Percentiles rank a stretch among this genome's conserved stretches.
phyloP scores from a whole-genome alignment of 352 stramenopile species.

The Achlya hypogyna region DNA sequence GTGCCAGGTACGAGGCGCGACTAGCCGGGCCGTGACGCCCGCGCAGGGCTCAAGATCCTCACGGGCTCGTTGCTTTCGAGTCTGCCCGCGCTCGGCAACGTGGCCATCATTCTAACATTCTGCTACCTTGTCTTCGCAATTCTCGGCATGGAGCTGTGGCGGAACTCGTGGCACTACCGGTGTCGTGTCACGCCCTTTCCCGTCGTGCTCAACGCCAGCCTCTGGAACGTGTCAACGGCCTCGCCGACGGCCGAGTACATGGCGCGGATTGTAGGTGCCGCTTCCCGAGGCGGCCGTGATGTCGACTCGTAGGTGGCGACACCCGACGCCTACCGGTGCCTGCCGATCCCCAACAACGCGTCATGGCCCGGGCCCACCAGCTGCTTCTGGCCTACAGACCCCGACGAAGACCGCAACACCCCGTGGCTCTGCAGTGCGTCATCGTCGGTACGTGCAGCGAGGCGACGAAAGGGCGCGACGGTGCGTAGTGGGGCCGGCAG shows the following conservation, averaged over 20 bases:
- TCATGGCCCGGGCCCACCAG: slow-evolving; percentile 22
- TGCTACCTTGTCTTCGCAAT: slow-evolving; percentile 89
- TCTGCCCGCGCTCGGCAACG: slow-evolving; percentile 76
- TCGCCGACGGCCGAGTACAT: slow-evolving; percentile 30
- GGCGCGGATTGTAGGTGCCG: slow-evolving; percentile 48
- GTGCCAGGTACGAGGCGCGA: slow-evolving; percentile 15
- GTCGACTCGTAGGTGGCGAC: slow-evolving; percentile 34
- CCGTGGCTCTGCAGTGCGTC: slow-evolving; percentile 26
- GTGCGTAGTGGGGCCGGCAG: slow-evolving; percentile 31
- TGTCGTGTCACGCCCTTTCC: slow-evolving; percentile 78
- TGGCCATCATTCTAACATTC: slow-evolving; percentile 82
- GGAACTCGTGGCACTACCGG: slow-evolving; percentile 59
- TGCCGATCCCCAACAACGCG: not conserved
- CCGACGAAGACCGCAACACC: slow-evolving; percentile 26
- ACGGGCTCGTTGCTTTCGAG: slow-evolving; percentile 77
- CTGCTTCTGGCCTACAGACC: slow-evolving; percentile 63
- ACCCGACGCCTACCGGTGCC: not conserved
- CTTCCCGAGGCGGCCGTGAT: slow-evolving; percentile 35
- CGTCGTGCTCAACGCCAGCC: slow-evolving; percentile 36
- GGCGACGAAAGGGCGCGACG: slow-evolving; percentile 24
- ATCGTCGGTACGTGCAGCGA: slow-evolving; percentile 20
- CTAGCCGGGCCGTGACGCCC: too few species aligned
- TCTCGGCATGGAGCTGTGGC: slow-evolving; percentile 83
- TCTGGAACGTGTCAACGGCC: slow-evolving; percentile 18
- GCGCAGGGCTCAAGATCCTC: slow-evolving; percentile 27